Evolutionary conservation across 2,329 filamentous ascomycete genomes (phyloP).

Genomic region (Phialophora tarda): DNA sequence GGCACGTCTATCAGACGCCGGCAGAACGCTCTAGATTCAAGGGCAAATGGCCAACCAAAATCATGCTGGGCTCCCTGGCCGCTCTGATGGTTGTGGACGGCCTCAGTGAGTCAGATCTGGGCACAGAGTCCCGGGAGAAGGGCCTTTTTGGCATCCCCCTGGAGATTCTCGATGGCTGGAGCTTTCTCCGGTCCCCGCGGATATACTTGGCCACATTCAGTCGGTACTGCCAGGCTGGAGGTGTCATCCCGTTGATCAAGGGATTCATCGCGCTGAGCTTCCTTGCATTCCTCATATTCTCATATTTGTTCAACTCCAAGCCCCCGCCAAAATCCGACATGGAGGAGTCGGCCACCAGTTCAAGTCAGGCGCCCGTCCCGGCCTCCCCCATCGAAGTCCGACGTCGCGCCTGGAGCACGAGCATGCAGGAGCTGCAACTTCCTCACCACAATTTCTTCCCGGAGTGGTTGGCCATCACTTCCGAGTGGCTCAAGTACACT

Average conservation of each 20-base stretch:
- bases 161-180: constrained; percentile 59
- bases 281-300: constrained; percentile 60
- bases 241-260: constrained; percentile 39
- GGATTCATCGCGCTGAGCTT: constrained; percentile 42
- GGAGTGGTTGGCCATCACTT: constrained; percentile 77
- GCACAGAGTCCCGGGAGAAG: constrained; percentile 67
- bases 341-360: constrained; percentile 42
- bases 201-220: constrained; percentile 38
- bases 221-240: constrained; percentile 38
- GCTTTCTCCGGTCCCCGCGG: constrained; percentile 43
- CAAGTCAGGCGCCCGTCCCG: constrained; percentile 62
- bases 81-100: constrained; percentile 92
- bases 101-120: constrained; percentile 69
- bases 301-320: constrained; percentile 63
- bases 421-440: constrained; percentile 90
- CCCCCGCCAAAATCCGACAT: constrained; percentile 57
- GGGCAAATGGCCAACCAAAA: constrained; percentile 67
- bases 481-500: constrained; percentile 83
- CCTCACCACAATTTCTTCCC: constrained; percentile 85
- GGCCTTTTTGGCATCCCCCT: constrained; percentile 70
- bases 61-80: constrained; percentile 91
- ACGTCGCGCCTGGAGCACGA: constrained; percentile 88
- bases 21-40: constrained; percentile 52
- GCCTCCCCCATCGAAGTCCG: constrained; percentile 84
- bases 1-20: constrained; percentile 44